phyloP scores from a whole-genome alignment of 441 rosid genomes.

The Adansonia grandidieri region DNA sequence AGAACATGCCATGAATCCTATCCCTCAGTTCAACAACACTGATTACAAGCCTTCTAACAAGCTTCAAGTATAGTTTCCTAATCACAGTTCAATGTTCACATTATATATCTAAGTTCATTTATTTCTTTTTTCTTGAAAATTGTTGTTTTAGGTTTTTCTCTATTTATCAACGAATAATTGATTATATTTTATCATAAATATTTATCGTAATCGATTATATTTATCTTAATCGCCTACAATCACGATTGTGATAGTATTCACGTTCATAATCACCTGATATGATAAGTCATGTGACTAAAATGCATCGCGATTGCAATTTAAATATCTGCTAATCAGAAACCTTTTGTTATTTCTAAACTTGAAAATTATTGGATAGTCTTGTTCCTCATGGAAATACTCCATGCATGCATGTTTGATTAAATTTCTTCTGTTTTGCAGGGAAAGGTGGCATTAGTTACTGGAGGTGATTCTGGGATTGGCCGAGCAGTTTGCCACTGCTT shows the following conservation, averaged over 20 bases:
- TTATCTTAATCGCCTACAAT: too few relatives aligned
- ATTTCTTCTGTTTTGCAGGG: conserved; percentile 42
- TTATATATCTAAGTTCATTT: not conserved
- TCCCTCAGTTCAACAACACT: conserved; percentile 52
- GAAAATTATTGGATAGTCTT: not conserved
- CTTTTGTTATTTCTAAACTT: not conserved
- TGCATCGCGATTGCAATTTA: too few relatives aligned
- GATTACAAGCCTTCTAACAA: conserved; percentile 70
- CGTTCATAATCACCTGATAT: too few relatives aligned
- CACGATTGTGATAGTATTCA: too few relatives aligned
- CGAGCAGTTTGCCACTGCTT: conserved; percentile 59
- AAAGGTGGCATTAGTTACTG: conserved; percentile 72
- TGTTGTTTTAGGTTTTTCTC: not conserved
- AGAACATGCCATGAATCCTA: conserved; percentile 73
- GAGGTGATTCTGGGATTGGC: conserved; percentile 86
- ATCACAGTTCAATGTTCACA: not conserved
- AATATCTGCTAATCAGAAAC: not conserved
- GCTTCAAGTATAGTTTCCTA: conserved; percentile 50
- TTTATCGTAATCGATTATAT: too few relatives aligned
- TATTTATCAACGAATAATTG: too few relatives aligned
- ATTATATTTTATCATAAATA: too few relatives aligned
- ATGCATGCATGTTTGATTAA: not conserved
- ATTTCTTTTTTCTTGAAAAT: not conserved
- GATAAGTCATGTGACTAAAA: too few relatives aligned
- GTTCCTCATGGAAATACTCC: not conserved